Evolutionary conservation across 768 basidiomycete species (phyloP), one percentile per base, ranked within the genome.

Genomic region (Phlebiopsis flavidoalba): DNA sequence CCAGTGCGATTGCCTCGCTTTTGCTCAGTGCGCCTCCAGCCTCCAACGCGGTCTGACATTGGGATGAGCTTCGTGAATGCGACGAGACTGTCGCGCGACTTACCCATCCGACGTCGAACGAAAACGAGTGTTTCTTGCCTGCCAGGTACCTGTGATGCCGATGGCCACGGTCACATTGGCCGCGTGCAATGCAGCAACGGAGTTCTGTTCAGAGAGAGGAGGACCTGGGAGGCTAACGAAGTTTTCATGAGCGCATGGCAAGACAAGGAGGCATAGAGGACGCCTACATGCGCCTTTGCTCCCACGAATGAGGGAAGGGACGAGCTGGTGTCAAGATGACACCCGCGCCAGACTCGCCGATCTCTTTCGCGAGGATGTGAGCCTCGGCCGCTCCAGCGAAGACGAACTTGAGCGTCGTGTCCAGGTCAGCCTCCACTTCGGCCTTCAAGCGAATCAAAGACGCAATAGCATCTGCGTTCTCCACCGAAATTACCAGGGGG

Each of bases 21-120:
- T 54, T 59, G 1, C 64, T 67, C 21, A 61, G 51, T 36, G 14
- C 31, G 15, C 57, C 53, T 76, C 73, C 51, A 76, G 68, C 58
- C 63, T 60, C 65, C 15, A 59, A 53, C 31, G 62, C 53, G 49
- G 63, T 63, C 69, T 70, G 21, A 17, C 40, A 17, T 31, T 19
- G 21, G 8, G 24, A 1, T 26, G 60, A 17, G 17, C 17, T 36
- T 45, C 33, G 11, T 31, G 17, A 6, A 2, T 31, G 26, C 26
- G 26, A 31, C 3, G 26, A 24, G 10, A 3, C 7, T 22, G 33
- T 26, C 5, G 53, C 8, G 61, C 26, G 17, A 75, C 84, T 65
- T 63, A 88, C 90, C 93, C 94, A 95, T 47, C 83, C 89, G 33
- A 85, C 73, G 64, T 96, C 93, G 64, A 93, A n/a, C n/a, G n/a